Evolutionary conservation across 2,329 filamentous ascomycete genomes (phyloP), one percentile per base, ranked within the genome.

Genomic region (Penicillium paneum): DNA sequence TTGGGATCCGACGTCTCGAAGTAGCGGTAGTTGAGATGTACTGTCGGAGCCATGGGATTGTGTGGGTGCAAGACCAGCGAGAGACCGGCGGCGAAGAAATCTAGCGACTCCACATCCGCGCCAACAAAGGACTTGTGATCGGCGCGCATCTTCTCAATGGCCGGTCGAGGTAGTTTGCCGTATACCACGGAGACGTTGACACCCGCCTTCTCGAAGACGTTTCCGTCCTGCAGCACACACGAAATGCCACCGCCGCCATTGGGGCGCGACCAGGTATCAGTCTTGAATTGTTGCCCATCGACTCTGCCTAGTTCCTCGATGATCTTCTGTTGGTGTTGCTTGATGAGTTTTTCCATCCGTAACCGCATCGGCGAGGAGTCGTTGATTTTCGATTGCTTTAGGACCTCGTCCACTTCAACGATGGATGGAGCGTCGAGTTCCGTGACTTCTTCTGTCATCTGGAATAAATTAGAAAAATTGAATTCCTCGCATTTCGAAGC

Each of bases 11-110:
- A 89, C 1, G 94, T 99, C 79, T 99, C 94, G 70, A 99, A 99
- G 77, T 99, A 99, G 54, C 94, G 86, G 80, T 97, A 97, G 79
- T 99, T 99, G 64, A 99, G 82, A 74, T 99, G 94, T 17, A 99
- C 94, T 0, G 94, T 99, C 0, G 94, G 94, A 8, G 93, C 93
- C 88, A 96, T 96, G 44, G 94, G 94, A 75, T 99, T 99, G 66
- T 85, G 82, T 2, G 94, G 94, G 73, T 99, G 94, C 49, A 97
- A 79, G 26, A 99, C 93, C 73, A 99, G 82, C 69, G 91, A 96
- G 49, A 99, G 79, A 5, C 94, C 94, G 1, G 93, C 89, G 19
- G 93, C 94, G 72, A 97, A 99, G 82, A 97, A 99, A 67, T 92
- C 90, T 57, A 99, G 80, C 40, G 86, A 89, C 46, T 96, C 88